Evolutionary conservation across 1,284 basidiomycete species (phyloP), one percentile per base, ranked within the genome.

Genomic region (Puccinia triticina): DNA sequence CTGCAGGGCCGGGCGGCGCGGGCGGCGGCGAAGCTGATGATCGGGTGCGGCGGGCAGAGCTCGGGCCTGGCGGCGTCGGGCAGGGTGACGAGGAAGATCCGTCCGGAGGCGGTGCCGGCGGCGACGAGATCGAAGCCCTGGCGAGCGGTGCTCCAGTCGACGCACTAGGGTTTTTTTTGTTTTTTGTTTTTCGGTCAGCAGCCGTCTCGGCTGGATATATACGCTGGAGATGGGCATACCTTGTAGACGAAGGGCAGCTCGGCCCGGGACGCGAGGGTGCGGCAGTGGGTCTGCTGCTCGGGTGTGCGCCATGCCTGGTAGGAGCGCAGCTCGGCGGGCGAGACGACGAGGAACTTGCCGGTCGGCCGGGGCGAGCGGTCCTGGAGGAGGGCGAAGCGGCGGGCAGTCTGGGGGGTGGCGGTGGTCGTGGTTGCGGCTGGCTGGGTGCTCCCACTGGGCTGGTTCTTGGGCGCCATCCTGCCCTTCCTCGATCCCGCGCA

Each of bases 71-170:
- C 43, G n/a, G 40, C 37, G 32, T 53, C 37, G 50, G 78, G 69
- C 14, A 80, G 26, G 16, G 40, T 40, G 43, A 73, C 67, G 32
- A 80, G 32, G 34, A 57, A 80, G 11, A 55, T 55, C 23, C 69
- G n/a, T 14, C 78, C 78, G 53, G 66, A 40, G n/a, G n/a, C 14
- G 10, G 78, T 80, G 16, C 50, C 69, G 40, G 40, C 34, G n/a
- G 78, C 78, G 26, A 80, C 40, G n/a, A 80, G 55, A 67, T 79
- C 77, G 29, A 53, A 79, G 23, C 29, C 48, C 32, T 80, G 78
- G 61, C 72, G 67, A 61, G 23, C 32, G 37, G 78, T 80, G 34
- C 34, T 34, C 78, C 78, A 80, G 43, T 72, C 78, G 3, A 72
- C 43, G 72, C 64, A 67, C 77, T 79, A 40, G n/a, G n/a, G n/a